Evolutionary conservation across 2,329 filamentous ascomycete species (phyloP).

Genomic region (Dactylonectria estremocensis): DNA sequence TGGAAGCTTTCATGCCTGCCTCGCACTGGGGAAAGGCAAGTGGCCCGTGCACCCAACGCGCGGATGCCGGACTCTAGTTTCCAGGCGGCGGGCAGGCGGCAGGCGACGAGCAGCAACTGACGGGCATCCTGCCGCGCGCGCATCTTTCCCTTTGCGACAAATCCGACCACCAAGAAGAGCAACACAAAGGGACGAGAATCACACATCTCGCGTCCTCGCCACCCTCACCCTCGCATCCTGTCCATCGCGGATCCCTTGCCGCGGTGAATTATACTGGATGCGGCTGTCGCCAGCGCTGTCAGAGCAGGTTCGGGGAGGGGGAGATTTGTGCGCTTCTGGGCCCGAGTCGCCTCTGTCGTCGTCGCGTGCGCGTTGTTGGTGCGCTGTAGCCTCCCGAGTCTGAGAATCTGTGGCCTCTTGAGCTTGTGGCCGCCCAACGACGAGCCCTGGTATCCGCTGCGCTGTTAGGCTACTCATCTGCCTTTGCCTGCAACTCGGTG

Average conservation of each 20-base stretch:
- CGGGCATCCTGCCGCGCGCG: background rate
- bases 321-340: slow-evolving; percentile 31
- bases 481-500: background rate
- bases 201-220: slow-evolving; percentile 17
- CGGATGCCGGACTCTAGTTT: background rate
- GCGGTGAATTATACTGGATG: slow-evolving; percentile 40
- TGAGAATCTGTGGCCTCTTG: background rate
- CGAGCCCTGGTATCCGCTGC: no score
- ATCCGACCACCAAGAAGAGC: slow-evolving; percentile 6
- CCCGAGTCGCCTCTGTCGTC: slow-evolving; percentile 32
- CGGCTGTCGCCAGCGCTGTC: slow-evolving; percentile 38
- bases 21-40: background rate
- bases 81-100: background rate
- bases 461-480: background rate
- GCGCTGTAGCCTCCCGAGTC: slow-evolving; percentile 36
- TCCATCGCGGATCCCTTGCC: slow-evolving; percentile 23
- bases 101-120: background rate
- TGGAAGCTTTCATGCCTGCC: slow-evolving; percentile 19
- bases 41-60: slow-evolving; percentile 34
- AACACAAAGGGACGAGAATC: background rate
- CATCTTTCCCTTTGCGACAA: slow-evolving; percentile 15
- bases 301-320: slow-evolving; percentile 46
- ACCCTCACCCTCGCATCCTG: slow-evolving; percentile 22
- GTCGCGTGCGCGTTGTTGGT: slow-evolving; percentile 37
- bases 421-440: background rate